These are phyloP conservation scores for Yamadazyma tumulicola DNA, from an alignment of 805 yeast genomes.

Conservation along the genomic window DNA sequence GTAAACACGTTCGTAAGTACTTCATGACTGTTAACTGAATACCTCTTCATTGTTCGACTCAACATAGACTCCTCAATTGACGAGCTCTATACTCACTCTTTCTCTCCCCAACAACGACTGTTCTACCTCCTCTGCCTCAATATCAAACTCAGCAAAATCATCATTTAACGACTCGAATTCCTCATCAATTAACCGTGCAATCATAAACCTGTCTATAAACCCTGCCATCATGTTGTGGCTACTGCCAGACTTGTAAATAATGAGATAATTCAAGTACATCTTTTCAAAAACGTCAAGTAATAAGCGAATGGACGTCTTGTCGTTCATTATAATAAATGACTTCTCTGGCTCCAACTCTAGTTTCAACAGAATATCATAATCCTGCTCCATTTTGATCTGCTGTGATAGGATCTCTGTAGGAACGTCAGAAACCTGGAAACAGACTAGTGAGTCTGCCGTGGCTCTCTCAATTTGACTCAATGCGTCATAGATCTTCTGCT, in stretches of 20 bases:
- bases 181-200: slow-evolving; percentile 27
- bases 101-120: slow-evolving; percentile 13
- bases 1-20: not conserved
- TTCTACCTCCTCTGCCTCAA: slow-evolving; percentile 12
- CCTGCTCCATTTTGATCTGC: slow-evolving; percentile 21
- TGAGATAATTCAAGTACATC: slow-evolving; percentile 32
- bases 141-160: slow-evolving; percentile 18
- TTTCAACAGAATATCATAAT: slow-evolving; percentile 5
- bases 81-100: slow-evolving; percentile 27
- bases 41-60: no score
- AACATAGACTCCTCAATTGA: slow-evolving; percentile 22
- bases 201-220: slow-evolving; percentile 36
- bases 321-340: slow-evolving; percentile 25
- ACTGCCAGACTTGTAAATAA: slow-evolving; percentile 18
- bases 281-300: slow-evolving; percentile 38
- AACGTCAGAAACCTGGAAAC: slow-evolving; percentile 20
- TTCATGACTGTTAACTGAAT: no score
- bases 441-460: slow-evolving; percentile 10
- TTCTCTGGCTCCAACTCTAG: slow-evolving; percentile 19
- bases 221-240: slow-evolving; percentile 24
- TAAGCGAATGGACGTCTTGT: slow-evolving; percentile 26
- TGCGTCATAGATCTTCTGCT: slow-evolving; percentile 19
- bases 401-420: slow-evolving; percentile 19
- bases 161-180: slow-evolving; percentile 19
- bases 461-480: slow-evolving; percentile 5